Evolutionary conservation across 192 early-diverging fungal species (phyloP), one percentile per base, ranked within the genome.

Genomic region (Phlyctochytrium planicorne): DNA sequence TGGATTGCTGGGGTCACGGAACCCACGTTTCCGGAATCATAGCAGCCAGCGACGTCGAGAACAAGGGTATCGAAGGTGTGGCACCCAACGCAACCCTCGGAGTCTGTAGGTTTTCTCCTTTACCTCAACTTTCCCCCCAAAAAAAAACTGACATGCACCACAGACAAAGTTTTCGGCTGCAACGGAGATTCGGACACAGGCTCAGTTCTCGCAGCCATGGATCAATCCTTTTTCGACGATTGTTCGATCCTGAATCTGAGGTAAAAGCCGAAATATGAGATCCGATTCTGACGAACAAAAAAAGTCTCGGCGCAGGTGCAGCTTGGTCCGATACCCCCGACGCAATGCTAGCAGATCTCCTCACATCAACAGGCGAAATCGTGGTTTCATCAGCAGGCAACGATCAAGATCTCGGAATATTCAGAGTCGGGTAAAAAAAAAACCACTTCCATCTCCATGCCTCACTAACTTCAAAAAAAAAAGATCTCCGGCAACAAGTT

Each of bases 171-270:
- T 20, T 91, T 93, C 74, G 90, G 91, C 3, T 96, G 94, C 70
- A 24, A 2, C 23, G 76, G 66, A 3, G 50, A 56, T 40, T 78
- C 77, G 60, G 88, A 88, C 59, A 75, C 82, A 30, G 92, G 91
- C 52, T 66, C 93, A 37, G 84, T 96, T 33, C 84, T 91, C 53
- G 80, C 87, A 62, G 94, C 88, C 3, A 72, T 96, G 71, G 74
- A 87, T 65, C 72, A 73, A 3, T 93, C 93, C 4, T 78, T 82
- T 52, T 61, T 68, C 2, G 91, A 91, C 60, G 75, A 83, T 0
- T 84, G 90, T 75, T 83, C 94, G 61, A 71, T 96, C 50, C 87
- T 96, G 68, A 94, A 89, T 77, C 81, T 95, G 68, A 90, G 40
- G 40, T 47, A 47, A 47, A 20, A n/a, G n/a, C n/a, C n/a, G n/a